A percentile compares a stretch with the other conserved stretches of the same genome.
Conservation (phyloP, 352 stramenopile species). For the Globisporangium camurandrum region DNA sequence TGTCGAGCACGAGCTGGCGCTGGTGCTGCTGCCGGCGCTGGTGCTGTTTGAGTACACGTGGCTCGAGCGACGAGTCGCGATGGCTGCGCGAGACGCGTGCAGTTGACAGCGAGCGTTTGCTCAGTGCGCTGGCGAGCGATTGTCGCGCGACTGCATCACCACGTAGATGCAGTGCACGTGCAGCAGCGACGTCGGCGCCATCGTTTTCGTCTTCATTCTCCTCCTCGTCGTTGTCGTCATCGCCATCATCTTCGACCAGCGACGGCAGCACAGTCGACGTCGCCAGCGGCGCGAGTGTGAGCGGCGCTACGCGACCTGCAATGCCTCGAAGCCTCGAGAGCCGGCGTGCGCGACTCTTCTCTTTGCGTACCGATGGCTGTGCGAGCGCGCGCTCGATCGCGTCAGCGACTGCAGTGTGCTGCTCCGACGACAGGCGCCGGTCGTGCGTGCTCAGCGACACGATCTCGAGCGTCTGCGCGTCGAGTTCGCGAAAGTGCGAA, state of each 20-base stretch:
- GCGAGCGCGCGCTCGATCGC: constrained; percentile 70
- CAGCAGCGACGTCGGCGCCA: constrained; percentile 6
- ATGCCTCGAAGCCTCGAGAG: constrained; percentile 56
- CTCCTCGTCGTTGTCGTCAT: constrained; percentile 28
- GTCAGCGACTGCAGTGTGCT: constrained; percentile 60
- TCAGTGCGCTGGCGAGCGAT: not conserved
- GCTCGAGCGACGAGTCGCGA: constrained; percentile 5
- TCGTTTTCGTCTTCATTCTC: not conserved
- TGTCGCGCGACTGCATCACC: constrained; percentile 14
- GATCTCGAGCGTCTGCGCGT: constrained; percentile 50
- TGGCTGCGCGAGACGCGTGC: not conserved
- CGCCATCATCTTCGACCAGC: constrained; percentile 34
- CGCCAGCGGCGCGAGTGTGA: constrained; percentile 39
- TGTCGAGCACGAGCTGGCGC: constrained; percentile 20
- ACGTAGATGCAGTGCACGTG: no score
- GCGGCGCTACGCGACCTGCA: constrained; percentile 26
- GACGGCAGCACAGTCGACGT: constrained; percentile 15
- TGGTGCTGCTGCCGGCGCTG: constrained; percentile 15
- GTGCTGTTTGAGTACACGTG: not conserved
- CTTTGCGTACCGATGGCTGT: constrained; percentile 47
- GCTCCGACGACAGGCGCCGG: constrained; percentile 45
- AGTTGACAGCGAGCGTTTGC: not conserved
- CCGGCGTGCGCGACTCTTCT: constrained; percentile 48
- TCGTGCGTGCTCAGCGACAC: constrained; percentile 55
- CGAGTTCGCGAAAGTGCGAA: constrained; percentile 41